Base-by-base conservation (phyloP, 257 asterid species). In the Linderniella brevidens region DNA sequence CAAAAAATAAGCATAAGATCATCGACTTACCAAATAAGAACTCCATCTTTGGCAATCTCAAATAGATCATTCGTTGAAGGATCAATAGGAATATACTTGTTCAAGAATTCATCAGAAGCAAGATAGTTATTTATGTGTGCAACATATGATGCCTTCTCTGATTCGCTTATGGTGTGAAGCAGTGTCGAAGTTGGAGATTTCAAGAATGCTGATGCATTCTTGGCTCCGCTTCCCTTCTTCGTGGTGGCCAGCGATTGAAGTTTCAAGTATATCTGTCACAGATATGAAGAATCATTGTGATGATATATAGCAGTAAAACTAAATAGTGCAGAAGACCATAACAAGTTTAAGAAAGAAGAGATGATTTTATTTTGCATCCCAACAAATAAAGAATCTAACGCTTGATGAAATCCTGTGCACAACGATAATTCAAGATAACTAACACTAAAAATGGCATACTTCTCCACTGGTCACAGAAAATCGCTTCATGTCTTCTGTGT, bases 31-130 rank as follows among this genome's bases (percentile, higher is more conserved):
- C 95, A 90, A 63, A 85, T 80, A 76, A 88, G 96, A 64, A 85
- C 94, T 64, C 98, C 98, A 67, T 90, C 92, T 67, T 90, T 90
- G 55, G 96, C 82, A 54, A 79, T 53, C 78, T 90, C 98, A 41
- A 90, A 90, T 44, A 90, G 94, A 66, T 90, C 96, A 64, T 81
- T 79, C 6, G 94, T 85, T 46, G 79, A 59, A 50, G 93, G 76
- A 61, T 90, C 95, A 46, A 90, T 42, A 1, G 96, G 98, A 42
- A 85, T 84, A 64, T 71, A 69, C 53, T 71, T 79, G 73, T 75
- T 77, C 64, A 90, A 60, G 75, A 84, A 90, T 19, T 67, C 71
- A 65, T 90, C 98, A 58, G 63, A 78, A 1, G 71, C 82, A 17
- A 90, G 94, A 63, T 90, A 90, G 73, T 82, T 90, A 63, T 85